Evolutionary conservation across 768 basidiomycete species (phyloP).

Genomic region (Candolleomyces eurysporus): DNA sequence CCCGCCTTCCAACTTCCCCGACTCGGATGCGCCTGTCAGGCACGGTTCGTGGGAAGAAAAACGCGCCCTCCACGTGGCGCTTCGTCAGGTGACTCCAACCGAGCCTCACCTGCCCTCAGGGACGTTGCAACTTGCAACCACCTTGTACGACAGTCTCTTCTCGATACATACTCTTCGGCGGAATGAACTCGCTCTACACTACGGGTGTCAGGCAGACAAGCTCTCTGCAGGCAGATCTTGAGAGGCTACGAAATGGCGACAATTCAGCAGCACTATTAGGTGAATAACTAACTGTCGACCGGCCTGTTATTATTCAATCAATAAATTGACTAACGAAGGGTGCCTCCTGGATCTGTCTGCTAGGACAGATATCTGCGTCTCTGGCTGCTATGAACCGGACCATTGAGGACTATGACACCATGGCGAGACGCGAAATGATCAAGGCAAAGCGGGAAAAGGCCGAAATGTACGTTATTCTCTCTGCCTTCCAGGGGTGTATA

Average conservation of each 20-base stretch:
- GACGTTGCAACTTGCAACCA: too few relatives aligned
- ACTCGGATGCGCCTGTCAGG: too few relatives aligned
- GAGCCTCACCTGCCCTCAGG: too few relatives aligned
- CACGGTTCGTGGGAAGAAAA: too few relatives aligned
- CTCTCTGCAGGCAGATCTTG: constrained; percentile 84
- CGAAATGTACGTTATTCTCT: constrained; percentile 56
- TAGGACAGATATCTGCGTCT: constrained; percentile 98
- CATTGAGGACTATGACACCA: constrained; percentile 95
- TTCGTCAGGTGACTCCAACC: too few relatives aligned
- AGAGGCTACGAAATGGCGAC: constrained; percentile 79
- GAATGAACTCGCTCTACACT: constrained; percentile 91
- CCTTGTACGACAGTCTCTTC: too few relatives aligned
- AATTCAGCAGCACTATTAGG: constrained; percentile 79
- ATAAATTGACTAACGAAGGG: constrained; percentile 15
- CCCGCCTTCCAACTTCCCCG: too few relatives aligned
- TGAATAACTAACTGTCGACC: constrained; percentile 37
- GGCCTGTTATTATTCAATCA: background rate
- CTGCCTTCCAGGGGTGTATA: background rate
- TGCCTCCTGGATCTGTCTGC: constrained; percentile 23
- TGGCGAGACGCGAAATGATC: constrained; percentile 95
- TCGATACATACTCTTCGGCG: background rate
- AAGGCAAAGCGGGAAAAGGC: constrained; percentile 97
- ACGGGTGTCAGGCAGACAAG: constrained; percentile 90
- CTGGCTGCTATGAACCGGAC: constrained; percentile 92
- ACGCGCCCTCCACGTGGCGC: too few relatives aligned